Base-by-base conservation (phyloP, 192 early-diverging fungal species). In the Geranomyces michiganensis region DNA sequence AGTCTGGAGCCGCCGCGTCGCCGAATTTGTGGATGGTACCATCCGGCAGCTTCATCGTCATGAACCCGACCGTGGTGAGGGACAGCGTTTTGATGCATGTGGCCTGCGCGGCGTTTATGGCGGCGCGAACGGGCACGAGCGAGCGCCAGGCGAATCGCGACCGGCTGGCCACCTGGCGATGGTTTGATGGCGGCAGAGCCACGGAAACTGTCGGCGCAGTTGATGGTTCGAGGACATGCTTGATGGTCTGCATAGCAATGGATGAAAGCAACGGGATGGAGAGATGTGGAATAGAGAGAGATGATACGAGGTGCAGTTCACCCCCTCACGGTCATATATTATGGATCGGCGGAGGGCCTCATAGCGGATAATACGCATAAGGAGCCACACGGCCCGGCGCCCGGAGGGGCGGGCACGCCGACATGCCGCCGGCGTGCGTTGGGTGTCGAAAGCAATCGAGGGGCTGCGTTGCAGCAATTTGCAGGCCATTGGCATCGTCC, bases 11-110 rank as follows among this genome's bases (percentile, higher is more conserved):
- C 13, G 65, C 66, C 17, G 14, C 43, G 62, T 45, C 43, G 56
- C 87, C 88, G 65, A 88, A 88, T n/a, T 51, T 32, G 26, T 63
- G 74, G 10, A 31, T 24, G 2, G 30, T 31, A 8, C 68, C 68
- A 27, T 73, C 36, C 21, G 19, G 14, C 26, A 61, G 33, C n/a
- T 27, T 70, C n/a, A 70, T 70, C n/a, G 22, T 26, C 8, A 70
- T 8, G 43, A 22, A 46, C 17, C 68, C 68, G n/a, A 27, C 17
- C 0, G 19, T 61, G 19, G 68, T 70, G 32, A 55, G 68, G n/a
- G n/a, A 17, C 0, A 70, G 44, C 19, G 58, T 70, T 13, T 27
- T 41, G 24, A 70, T 30, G 56, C 68, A 70, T 31, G 68, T 56
- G 21, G 17, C 31, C 59, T 60, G 68, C 19, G 68, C 68, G 36